Evolutionary conservation across 192 early-diverging fungal genomes (phyloP).

Genomic region (Rhizoclosmatium sp.): DNA sequence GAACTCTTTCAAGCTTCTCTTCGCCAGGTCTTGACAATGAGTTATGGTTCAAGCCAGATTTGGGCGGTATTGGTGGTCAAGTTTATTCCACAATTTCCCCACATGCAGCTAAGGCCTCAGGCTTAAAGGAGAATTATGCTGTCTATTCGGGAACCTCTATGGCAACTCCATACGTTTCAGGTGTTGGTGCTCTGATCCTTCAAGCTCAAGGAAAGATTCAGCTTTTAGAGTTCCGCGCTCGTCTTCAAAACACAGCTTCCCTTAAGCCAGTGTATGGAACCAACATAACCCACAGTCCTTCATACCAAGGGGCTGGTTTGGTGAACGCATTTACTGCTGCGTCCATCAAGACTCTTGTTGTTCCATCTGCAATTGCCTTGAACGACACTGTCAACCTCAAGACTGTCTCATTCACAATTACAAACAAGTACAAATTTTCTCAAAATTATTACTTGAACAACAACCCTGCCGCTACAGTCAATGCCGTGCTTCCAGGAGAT

Average conservation of each 20-base stretch:
- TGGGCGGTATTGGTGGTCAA: conserved; percentile 50
- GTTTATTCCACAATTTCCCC: conserved; percentile 46
- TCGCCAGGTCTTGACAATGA: conserved; percentile 77
- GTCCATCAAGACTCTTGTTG: conserved; percentile 54
- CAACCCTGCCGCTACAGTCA: conserved; percentile 33
- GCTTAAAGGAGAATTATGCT: conserved; percentile 25
- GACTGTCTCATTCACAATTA: conserved; percentile 29
- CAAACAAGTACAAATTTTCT: conserved; percentile 34
- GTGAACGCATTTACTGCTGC: conserved; percentile 74
- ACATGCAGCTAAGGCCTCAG: background rate
- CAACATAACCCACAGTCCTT: conserved; percentile 59
- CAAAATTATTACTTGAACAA: conserved; percentile 34
- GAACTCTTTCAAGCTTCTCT: conserved; percentile 74
- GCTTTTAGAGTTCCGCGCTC: conserved; percentile 36
- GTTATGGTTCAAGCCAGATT: conserved; percentile 66
- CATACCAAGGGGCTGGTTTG: conserved; percentile 77
- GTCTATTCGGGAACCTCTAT: conserved; percentile 76
- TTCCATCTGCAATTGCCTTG: conserved; percentile 53
- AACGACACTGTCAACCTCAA: conserved; percentile 47
- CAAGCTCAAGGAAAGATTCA: conserved; percentile 52
- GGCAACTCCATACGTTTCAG: conserved; percentile 79
- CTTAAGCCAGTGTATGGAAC: conserved; percentile 48
- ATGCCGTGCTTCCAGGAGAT: conserved; percentile 20
- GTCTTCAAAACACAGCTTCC: conserved; percentile 62
- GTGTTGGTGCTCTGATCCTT: conserved; percentile 70